phyloP scores from a whole-genome alignment of 1,284 basidiomycete genomes.

The Moniliophthora roreri region DNA sequence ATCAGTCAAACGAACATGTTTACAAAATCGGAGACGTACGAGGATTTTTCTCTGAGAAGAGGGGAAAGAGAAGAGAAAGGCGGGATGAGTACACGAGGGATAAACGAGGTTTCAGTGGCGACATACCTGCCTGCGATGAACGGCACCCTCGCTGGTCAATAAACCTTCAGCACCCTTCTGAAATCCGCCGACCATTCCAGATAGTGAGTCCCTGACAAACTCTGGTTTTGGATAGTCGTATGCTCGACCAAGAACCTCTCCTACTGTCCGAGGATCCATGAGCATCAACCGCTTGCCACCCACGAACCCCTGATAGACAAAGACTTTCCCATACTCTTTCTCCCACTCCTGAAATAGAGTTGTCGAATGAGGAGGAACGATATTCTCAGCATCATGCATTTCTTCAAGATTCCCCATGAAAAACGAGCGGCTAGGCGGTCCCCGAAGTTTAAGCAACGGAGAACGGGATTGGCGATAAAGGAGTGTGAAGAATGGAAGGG shows the following conservation, averaged over 20 bases:
- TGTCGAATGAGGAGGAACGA: conserved; percentile 23
- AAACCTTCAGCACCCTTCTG: conserved; percentile 34
- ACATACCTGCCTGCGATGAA: conserved; percentile 51
- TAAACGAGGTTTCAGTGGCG: neutral
- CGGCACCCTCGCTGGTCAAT: conserved; percentile 50
- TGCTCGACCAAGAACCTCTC: conserved; percentile 57
- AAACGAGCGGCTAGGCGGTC: conserved; percentile 39
- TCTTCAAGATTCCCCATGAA: conserved; percentile 56
- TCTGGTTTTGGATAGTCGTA: conserved; percentile 70
- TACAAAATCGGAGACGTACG: conserved; percentile 8
- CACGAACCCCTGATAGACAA: conserved; percentile 57
- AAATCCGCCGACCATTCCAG: conserved; percentile 47
- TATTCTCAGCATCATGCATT: conserved; percentile 61
- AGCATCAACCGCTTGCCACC: conserved; percentile 55
- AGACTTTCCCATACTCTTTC: conserved; percentile 45
- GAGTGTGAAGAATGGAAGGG: conserved; percentile 27
- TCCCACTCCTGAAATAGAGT: conserved; percentile 46
- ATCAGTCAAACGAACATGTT: no score
- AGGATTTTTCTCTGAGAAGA: conserved; percentile 39
- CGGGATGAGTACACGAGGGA: no score
- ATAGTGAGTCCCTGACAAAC: conserved; percentile 56
- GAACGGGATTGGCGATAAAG: conserved; percentile 30
- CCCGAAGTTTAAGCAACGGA: conserved; percentile 30
- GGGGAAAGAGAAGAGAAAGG: conserved; percentile 1
- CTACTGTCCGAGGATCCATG: conserved; percentile 58